These are phyloP conservation scores for Scutellaria galericulata DNA, from an alignment of 257 asterid species.

Conservation along the genomic window DNA sequence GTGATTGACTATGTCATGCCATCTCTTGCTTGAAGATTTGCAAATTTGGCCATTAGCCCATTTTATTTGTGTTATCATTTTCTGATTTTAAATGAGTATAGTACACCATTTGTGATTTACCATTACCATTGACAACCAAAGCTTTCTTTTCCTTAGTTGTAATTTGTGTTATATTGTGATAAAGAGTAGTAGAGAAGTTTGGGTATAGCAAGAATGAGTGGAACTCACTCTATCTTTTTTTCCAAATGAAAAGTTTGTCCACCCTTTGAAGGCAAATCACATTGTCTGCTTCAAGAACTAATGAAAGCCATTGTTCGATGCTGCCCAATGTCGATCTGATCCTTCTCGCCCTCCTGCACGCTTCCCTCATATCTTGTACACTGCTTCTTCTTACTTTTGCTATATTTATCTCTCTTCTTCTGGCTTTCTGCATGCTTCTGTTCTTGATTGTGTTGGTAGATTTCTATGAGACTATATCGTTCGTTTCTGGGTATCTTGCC, in stretches of 20 bases:
- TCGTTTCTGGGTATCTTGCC: slow-evolving; percentile 22
- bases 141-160: neutral
- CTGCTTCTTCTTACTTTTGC: slow-evolving; percentile 34
- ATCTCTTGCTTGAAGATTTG: slow-evolving; percentile 29
- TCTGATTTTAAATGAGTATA: neutral
- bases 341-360: slow-evolving; percentile 45
- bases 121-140: neutral
- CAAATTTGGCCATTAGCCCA: slow-evolving; percentile 23
- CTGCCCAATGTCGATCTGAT: slow-evolving; percentile 41
- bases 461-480: neutral
- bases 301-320: slow-evolving; percentile 27
- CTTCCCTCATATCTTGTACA: slow-evolving; percentile 38
- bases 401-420: slow-evolving; percentile 35
- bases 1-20: slow-evolving; percentile 10
- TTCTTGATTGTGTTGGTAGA: slow-evolving; percentile 34
- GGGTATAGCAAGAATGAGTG: slow-evolving; percentile 37
- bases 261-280: neutral
- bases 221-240: slow-evolving; percentile 44
- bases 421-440: slow-evolving; percentile 32
- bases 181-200: neutral
- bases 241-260: slow-evolving; percentile 26
- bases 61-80: neutral
- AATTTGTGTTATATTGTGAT: neutral
- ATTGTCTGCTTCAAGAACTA: neutral
- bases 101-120: slow-evolving; percentile 5